These are phyloP conservation scores for Pseudogymnoascus sp. DNA, from an alignment of 2,329 filamentous ascomycete species.

Conservation along the genomic window DNA sequence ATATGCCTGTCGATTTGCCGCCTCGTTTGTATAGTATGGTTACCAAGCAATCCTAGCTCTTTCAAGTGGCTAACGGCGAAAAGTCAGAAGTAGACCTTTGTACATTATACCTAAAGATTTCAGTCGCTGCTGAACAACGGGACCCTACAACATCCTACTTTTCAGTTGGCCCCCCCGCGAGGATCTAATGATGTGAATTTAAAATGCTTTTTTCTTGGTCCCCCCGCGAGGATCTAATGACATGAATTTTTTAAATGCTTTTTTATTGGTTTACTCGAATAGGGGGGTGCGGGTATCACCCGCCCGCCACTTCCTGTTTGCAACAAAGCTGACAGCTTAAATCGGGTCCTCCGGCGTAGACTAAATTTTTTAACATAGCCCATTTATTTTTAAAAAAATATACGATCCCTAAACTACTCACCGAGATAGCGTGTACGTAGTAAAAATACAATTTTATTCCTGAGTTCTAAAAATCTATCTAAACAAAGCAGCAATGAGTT, in stretches of 20 bases:
- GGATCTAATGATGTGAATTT: not conserved
- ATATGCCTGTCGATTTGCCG: no score
- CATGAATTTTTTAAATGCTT: not conserved
- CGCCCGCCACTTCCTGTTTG: not conserved
- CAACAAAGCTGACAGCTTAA: no score
- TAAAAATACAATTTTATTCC: no score
- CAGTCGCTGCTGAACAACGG: not conserved
- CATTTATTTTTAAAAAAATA: no score
- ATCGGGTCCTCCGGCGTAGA: no score
- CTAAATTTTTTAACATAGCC: no score
- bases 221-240: not conserved
- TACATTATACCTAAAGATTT: not conserved
- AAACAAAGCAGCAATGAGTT: not conserved
- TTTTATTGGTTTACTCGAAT: not conserved
- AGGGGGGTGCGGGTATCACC: not conserved
- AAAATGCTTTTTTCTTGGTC: not conserved
- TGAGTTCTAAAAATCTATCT: not conserved
- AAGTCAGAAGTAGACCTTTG: no score
- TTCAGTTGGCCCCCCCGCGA: not conserved
- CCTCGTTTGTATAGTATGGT: no score
- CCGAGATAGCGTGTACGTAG: no score
- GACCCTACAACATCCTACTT: not conserved
- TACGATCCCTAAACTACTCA: no score
- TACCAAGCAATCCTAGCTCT: no score
- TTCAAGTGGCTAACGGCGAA: no score